Conservation (phyloP, 192 early-diverging fungal species). For the Backusella macrospora region DNA sequence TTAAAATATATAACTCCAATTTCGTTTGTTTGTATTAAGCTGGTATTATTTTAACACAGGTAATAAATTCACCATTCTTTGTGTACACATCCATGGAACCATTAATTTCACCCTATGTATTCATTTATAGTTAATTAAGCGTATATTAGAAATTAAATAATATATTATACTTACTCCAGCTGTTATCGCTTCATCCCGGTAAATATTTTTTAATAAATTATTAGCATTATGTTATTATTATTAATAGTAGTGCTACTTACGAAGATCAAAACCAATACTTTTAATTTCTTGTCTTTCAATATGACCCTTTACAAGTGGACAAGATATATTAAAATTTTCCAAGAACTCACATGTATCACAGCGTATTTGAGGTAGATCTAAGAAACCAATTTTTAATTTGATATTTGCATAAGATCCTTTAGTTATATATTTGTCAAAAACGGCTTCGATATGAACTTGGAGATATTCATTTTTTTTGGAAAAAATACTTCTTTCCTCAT, state of each 20-base stretch:
- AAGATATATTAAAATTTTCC: background rate
- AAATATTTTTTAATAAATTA: background rate
- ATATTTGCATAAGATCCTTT: background rate
- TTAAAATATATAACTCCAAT: too few relatives aligned
- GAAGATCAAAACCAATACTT: background rate
- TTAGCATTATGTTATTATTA: background rate
- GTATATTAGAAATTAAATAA: background rate
- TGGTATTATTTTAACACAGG: background rate
- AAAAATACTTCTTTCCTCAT: background rate
- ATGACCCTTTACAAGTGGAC: background rate
- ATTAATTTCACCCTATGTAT: background rate
- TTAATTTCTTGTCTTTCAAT: background rate
- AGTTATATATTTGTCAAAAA: background rate
- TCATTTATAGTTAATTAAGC: background rate
- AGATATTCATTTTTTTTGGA: background rate
- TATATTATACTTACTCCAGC: background rate
- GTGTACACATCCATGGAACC: background rate
- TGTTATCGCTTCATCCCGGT: background rate
- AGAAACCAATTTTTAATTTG: background rate
- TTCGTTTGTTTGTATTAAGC: background rate
- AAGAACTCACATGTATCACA: background rate
- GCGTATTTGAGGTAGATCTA: background rate
- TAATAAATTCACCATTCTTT: background rate
- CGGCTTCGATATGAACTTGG: background rate
- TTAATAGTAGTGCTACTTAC: background rate